Conservation (phyloP, 305 asterid species). For the Nicotiana rustica region DNA sequence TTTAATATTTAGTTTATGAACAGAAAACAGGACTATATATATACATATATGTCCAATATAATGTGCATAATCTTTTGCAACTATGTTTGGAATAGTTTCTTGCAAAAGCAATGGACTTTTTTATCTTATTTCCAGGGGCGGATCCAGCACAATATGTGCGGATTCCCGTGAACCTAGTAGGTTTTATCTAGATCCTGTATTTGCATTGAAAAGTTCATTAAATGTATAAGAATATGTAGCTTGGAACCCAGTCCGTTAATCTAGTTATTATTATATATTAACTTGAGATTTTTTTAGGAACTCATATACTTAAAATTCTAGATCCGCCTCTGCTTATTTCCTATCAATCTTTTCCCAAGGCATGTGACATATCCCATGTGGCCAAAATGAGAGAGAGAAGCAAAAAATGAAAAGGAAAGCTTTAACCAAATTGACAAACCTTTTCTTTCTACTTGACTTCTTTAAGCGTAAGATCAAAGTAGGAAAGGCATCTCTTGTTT, state of each 20-base stretch:
- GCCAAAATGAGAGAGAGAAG: background rate
- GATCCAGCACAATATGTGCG: too few relatives aligned
- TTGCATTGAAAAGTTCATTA: too few relatives aligned
- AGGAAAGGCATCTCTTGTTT: background rate
- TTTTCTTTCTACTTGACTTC: background rate
- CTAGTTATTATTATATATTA: too few relatives aligned
- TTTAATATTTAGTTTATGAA: background rate
- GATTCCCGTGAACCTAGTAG: too few relatives aligned
- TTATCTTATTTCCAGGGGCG: background rate
- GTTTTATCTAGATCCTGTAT: too few relatives aligned
- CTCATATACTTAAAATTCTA: too few relatives aligned
- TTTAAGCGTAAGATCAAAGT: background rate
- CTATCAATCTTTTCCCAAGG: background rate
- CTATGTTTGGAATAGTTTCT: conserved; percentile 29
- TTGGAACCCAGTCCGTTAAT: too few relatives aligned
- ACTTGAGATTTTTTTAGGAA: too few relatives aligned
- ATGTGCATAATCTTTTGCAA: conserved; percentile 18
- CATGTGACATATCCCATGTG: too few relatives aligned
- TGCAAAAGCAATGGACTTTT: background rate
- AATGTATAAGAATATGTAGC: too few relatives aligned
- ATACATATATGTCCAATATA: background rate
- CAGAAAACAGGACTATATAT: background rate
- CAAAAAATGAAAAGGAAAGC: background rate
- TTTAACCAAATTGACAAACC: conserved; percentile 17
- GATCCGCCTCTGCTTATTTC: background rate